Conservation (phyloP, 2,329 filamentous ascomycete genomes). For the Ceratocystis harringtonii region DNA sequence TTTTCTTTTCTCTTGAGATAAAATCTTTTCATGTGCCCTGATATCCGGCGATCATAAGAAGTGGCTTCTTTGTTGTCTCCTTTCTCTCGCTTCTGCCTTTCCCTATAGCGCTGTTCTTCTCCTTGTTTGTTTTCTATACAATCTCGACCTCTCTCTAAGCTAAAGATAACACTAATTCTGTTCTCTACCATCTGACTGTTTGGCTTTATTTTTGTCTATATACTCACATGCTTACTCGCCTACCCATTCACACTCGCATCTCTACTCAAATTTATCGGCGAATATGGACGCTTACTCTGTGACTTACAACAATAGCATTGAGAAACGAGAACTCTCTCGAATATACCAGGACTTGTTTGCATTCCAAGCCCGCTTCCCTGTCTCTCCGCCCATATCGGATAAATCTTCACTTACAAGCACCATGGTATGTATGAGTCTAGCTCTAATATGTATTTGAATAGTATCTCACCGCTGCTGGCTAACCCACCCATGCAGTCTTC, state of each 20-base stretch:
- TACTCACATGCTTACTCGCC: no score
- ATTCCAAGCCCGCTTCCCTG: slow-evolving; percentile 12
- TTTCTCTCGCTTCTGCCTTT: background rate
- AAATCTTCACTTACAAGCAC: slow-evolving; percentile 7
- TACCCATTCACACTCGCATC: background rate
- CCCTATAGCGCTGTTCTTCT: no score
- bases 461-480: background rate
- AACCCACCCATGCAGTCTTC: background rate
- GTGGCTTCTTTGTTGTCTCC: background rate
- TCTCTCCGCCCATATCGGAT: slow-evolving; percentile 3
- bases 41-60: background rate
- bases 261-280: background rate
- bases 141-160: no score
- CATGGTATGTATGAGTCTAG: slow-evolving; percentile 6
- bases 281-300: slow-evolving; percentile 17
- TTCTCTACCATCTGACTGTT: no score
- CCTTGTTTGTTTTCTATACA: no score
- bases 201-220: no score
- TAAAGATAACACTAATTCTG: no score
- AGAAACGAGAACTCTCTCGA: slow-evolving; percentile 10
- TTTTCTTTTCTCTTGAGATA: background rate
- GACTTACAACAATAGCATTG: slow-evolving; percentile 9
- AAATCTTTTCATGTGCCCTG: background rate
- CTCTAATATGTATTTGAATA: background rate
- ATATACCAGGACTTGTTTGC: slow-evolving; percentile 15